Evolutionary conservation across 2,329 filamentous ascomycete species (phyloP).

Genomic region (Paradendryphiella salina): DNA sequence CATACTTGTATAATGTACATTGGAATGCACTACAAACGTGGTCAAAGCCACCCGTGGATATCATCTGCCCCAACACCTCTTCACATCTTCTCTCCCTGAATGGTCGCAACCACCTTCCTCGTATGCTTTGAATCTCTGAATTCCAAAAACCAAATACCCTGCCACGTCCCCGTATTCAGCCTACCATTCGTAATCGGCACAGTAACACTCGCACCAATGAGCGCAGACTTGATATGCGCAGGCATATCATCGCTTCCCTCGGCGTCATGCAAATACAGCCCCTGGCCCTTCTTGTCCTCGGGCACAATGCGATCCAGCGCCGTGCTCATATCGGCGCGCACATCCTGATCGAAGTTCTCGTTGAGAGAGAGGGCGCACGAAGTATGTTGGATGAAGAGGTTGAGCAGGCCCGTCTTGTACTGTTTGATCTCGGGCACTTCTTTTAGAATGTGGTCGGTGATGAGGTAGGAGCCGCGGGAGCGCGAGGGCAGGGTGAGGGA

Average conservation of each 20-base stretch:
- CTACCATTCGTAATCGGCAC: constrained; percentile 88
- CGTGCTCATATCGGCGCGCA: constrained; percentile 92
- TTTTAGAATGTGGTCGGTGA: constrained; percentile 74
- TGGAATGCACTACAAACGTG: no score
- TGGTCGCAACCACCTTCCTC: constrained; percentile 85
- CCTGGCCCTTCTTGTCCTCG: constrained; percentile 62
- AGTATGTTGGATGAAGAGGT: constrained; percentile 95
- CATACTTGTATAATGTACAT: no score
- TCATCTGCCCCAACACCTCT: background rate
- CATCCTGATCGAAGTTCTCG: constrained; percentile 86
- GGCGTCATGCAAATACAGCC: constrained; percentile 80
- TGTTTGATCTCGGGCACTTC: constrained; percentile 76
- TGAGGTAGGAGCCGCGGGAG: constrained; percentile 82
- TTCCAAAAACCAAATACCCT: constrained; percentile 94
- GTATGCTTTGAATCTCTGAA: constrained; percentile 77
- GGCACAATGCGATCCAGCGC: constrained; percentile 89
- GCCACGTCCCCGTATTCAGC: constrained; percentile 73
- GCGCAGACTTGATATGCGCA: constrained; percentile 87
- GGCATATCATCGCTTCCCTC: constrained; percentile 96
- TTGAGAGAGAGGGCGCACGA: constrained; percentile 88
- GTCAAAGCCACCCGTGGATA: background rate
- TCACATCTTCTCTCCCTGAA: constrained; percentile 77
- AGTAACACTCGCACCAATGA: constrained; percentile 85
- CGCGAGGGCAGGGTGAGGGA: constrained; percentile 75
- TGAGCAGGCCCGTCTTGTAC: constrained; percentile 74